These are phyloP conservation scores for Xeromyces bisporus DNA, from an alignment of 495 filamentous ascomycete species.

Conservation along the genomic window DNA sequence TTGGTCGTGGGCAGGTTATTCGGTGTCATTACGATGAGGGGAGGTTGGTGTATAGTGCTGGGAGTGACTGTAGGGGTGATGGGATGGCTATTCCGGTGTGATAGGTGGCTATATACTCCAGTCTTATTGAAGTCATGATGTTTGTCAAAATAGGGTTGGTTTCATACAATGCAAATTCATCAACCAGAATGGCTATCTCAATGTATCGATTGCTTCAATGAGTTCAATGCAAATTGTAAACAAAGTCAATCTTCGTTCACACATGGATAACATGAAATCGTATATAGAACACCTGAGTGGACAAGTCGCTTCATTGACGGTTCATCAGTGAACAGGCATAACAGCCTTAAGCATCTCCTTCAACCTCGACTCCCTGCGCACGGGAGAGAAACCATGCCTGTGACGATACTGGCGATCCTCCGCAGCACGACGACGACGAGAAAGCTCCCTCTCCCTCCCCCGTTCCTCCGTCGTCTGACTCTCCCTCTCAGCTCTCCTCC, in stretches of 20 bases:
- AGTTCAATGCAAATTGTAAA: too few relatives aligned
- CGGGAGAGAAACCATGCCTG: slow-evolving; percentile 17
- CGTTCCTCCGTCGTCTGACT: slow-evolving; percentile 1
- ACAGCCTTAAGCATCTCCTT: slow-evolving; percentile 23
- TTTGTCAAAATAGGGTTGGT: too few relatives aligned
- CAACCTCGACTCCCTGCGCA: slow-evolving; percentile 17
- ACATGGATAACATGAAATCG: too few relatives aligned
- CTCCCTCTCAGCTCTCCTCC: slow-evolving; percentile 1
- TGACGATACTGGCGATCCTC: slow-evolving; percentile 12
- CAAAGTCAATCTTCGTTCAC: too few relatives aligned
- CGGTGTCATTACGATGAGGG: slow-evolving; percentile 56
- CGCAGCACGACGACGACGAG: slow-evolving; percentile 1
- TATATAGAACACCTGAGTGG: too few relatives aligned
- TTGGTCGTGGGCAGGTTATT: slow-evolving; percentile 87
- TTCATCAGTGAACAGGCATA: too few relatives aligned
- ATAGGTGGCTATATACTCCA: too few relatives aligned
- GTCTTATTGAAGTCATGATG: too few relatives aligned
- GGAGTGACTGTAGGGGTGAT: slow-evolving; percentile 80
- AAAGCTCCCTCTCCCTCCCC: slow-evolving; percentile 3
- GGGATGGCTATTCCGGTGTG: slow-evolving; percentile 53
- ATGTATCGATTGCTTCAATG: too few relatives aligned
- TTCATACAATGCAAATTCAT: too few relatives aligned
- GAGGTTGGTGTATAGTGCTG: slow-evolving; percentile 57
- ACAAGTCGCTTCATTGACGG: too few relatives aligned
- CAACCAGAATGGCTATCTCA: too few relatives aligned